These are phyloP conservation scores for Colletotrichum australisinense DNA, from an alignment of 2,329 filamentous ascomycete species.

Conservation along the genomic window DNA sequence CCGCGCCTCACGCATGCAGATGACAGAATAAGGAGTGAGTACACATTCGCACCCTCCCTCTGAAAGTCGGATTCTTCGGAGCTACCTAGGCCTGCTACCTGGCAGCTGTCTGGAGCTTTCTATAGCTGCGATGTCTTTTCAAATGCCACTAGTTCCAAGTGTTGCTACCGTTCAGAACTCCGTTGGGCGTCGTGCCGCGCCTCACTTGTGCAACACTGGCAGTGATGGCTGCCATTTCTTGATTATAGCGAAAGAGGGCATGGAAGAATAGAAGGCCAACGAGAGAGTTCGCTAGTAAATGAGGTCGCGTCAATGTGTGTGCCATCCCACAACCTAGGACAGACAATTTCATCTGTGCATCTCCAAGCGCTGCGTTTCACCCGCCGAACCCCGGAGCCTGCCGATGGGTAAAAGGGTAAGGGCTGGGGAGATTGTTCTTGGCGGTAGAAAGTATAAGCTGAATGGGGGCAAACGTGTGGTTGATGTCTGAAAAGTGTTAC, in stretches of 20 bases:
- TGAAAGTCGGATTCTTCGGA: neutral
- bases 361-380: slow-evolving; percentile 33
- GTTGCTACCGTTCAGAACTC: neutral
- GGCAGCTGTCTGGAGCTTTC: slow-evolving; percentile 7
- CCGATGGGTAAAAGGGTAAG: slow-evolving; percentile 1
- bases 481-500: slow-evolving; percentile 20
- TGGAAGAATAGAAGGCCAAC: slow-evolving; percentile 2
- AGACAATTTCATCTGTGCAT: slow-evolving; percentile 27
- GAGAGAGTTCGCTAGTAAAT: neutral
- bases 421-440: neutral
- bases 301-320: neutral
- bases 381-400: slow-evolving; percentile 32
- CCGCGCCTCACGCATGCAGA: slow-evolving; percentile 3
- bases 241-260: neutral
- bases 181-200: neutral
- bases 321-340: slow-evolving; percentile 9
- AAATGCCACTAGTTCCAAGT: neutral
- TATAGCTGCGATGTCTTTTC: neutral
- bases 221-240: neutral
- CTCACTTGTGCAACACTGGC: neutral
- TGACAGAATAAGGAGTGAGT: neutral
- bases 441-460: neutral
- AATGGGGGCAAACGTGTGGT: neutral
- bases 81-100: neutral
- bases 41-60: neutral